Evolutionary conservation across 352 stramenopile species (phyloP).

Genomic region (Phytophthora cryptogea): DNA sequence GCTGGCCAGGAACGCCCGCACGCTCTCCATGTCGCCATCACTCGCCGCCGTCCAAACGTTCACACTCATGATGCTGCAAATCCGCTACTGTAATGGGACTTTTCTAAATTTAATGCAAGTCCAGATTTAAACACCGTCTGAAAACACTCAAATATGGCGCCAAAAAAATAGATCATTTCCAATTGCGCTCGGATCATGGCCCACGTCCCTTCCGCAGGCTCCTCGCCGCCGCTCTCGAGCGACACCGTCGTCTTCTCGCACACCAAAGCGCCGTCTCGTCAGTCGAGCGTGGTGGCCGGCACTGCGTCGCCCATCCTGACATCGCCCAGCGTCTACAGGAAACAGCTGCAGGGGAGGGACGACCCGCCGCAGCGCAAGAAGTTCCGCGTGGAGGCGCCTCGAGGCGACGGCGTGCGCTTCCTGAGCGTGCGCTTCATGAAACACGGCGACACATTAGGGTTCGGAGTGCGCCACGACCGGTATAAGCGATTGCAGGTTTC

Average conservation of each 20-base stretch:
- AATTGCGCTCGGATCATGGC: slow-evolving; percentile 4
- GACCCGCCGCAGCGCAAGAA: slow-evolving; percentile 26
- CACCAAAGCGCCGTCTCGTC: slow-evolving; percentile 53
- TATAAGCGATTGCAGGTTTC: slow-evolving; percentile 62
- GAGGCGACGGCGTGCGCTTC: slow-evolving; percentile 11
- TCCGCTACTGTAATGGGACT: too few species aligned
- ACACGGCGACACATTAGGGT: slow-evolving; percentile 60
- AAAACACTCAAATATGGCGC: slow-evolving; percentile 3
- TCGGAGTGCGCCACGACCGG: slow-evolving; percentile 69
- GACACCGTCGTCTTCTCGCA: slow-evolving; percentile 71
- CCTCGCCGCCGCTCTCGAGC: slow-evolving; percentile 34
- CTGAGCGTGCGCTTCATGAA: slow-evolving; percentile 57
- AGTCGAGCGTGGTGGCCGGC: slow-evolving; percentile 27
- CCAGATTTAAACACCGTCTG: too few species aligned
- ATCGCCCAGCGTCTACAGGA: not conserved
- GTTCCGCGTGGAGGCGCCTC: slow-evolving; percentile 11
- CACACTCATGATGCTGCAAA: not conserved
- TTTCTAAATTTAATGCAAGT: too few species aligned
- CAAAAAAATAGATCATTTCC: not conserved
- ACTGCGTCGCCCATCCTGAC: slow-evolving; percentile 12
- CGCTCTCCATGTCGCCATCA: slow-evolving; percentile 60
- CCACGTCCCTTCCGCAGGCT: slow-evolving; percentile 6
- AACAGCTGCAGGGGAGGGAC: not conserved
- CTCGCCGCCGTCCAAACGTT: slow-evolving; percentile 72
- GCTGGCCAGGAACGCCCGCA: slow-evolving; percentile 49